Evolutionary conservation across 495 filamentous ascomycete genomes (phyloP).

Genomic region (Penicillium odoratum): DNA sequence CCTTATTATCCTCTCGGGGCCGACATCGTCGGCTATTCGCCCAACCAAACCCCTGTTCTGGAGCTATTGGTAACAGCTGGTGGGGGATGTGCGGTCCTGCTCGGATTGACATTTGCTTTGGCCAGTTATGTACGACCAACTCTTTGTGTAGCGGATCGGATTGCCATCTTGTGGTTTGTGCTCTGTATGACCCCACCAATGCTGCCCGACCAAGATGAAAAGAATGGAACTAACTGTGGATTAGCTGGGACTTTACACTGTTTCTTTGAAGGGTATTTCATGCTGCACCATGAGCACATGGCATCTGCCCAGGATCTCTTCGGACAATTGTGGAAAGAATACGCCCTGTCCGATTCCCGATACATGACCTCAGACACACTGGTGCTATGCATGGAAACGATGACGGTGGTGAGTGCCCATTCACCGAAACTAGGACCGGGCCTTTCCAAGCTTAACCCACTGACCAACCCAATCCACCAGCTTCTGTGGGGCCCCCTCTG

Average conservation of each 20-base stretch:
- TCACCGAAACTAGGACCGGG: neutral
- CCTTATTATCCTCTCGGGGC: conserved; percentile 72
- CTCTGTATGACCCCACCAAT: conserved; percentile 45
- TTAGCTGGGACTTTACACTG: conserved; percentile 68
- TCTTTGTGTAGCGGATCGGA: conserved; percentile 50
- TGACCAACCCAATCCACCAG: conserved; percentile 33
- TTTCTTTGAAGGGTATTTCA: conserved; percentile 86
- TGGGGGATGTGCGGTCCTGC: conserved; percentile 48
- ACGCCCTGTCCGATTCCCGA: conserved; percentile 77
- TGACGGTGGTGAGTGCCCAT: conserved; percentile 65
- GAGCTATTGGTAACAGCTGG: conserved; percentile 55
- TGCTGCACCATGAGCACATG: conserved; percentile 63
- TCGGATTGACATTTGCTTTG: conserved; percentile 50
- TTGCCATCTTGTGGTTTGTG: conserved; percentile 67
- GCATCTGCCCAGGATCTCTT: conserved; percentile 61
- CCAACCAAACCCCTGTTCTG: conserved; percentile 57
- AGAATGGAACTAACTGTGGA: conserved; percentile 8
- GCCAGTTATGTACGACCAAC: conserved; percentile 48
- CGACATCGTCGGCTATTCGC: conserved; percentile 58
- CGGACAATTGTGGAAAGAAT: conserved; percentile 88
- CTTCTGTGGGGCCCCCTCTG: conserved; percentile 80
- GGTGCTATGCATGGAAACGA: conserved; percentile 79
- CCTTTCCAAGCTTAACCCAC: conserved; percentile 7
- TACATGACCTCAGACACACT: conserved; percentile 78
- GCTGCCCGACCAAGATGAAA: neutral